Evolutionary conservation across 176 grass and related monocot genomes (phyloP), one percentile per base, ranked within the genome.

Genomic region (Carex scoparia): DNA sequence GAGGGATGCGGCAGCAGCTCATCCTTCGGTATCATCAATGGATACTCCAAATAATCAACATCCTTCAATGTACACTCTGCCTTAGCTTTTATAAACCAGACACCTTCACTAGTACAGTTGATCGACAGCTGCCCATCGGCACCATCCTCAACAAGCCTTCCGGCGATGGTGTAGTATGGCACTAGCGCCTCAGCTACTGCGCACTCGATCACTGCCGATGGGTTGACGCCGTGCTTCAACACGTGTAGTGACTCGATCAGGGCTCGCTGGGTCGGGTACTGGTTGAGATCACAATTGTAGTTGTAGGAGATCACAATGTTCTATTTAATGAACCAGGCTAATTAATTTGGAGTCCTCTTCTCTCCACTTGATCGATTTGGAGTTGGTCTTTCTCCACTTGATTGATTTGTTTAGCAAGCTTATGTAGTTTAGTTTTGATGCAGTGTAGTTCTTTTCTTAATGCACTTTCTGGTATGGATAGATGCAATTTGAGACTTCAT

Each of bases 241-340:
- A 97, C 90, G 60, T 97, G 94, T 32, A 97, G 90, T 58, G 94
- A 97, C 82, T 97, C 91, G 74, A 97, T 97, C 79, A 97, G 88
- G 46, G 94, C 94, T 18, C 90, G 83, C 84, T 97, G 94, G 2
- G 94, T 94, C 68, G 94, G 94, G 90, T 97, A 97, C 14, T 92
- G 91, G 68, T 97, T 92, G 10, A 97, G 92, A 40, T 40, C 38
- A 40, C 38, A 5, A 40, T 4, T 4, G 38, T 40, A 40, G 38
- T 40, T 35, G 33, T 35, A 35, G 38, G 38, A 40, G 38, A 40
- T 5, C 3, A 40, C 38, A 40, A 40, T 40, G 38, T 40, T 4
- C 38, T 40, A 40, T 40, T 40, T 40, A 40, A 40, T 40, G 38
- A 40, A 40, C 38, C 5, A 40, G 4, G 38, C 3, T 40, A 40